Evolutionary conservation across 805 yeast species (phyloP), one percentile per base, ranked within the genome.

Genomic region (Monosporozyma servazzii): DNA sequence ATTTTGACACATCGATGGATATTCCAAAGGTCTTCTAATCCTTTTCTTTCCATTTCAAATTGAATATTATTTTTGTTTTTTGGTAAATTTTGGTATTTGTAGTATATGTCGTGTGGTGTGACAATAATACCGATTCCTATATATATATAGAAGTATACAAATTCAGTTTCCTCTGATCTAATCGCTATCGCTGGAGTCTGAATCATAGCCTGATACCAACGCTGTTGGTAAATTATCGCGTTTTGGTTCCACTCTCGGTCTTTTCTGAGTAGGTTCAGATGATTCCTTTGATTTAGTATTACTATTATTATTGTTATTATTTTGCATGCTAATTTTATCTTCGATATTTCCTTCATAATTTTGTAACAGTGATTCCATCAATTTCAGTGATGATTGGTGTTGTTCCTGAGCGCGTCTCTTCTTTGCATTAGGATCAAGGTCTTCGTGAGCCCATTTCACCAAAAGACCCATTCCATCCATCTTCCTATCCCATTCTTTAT

Each of bases 381-480:
- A 50, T 33, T 57, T 55, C 25, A 63, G 50, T 3, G 66, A 55
- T 30, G 59, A 58, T 47, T 54, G 54, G 3, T 59, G 57, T 44
- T 57, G 62, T 30, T 64, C 63, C 41, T 58, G 61, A 42, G 60
- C 65, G 36, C 64, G 65, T 21, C 61, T 54, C 37, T 58, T 59
- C 39, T 62, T 58, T 1, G 63, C 65, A 21, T 55, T 61, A 0
- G 93, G 93, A 60, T 84, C 84, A 1, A 96, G 95, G 65, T 88
- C 96, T 43, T 86, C 91, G 54, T 79, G 80, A 0, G 97, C 96
- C 98, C 98, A 90, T 56, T 87, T 75, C 1, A 90, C 78, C 53
- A 64, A 36, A 17, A 66, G 46, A 2, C 70, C 70, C 6, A 64
- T 54, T 7, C 65, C 67, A 39, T 63, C 66, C 25, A 75, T 77